Conservation (phyloP, 768 basidiomycete species). For the Leccinum olivaceopallidum region DNA sequence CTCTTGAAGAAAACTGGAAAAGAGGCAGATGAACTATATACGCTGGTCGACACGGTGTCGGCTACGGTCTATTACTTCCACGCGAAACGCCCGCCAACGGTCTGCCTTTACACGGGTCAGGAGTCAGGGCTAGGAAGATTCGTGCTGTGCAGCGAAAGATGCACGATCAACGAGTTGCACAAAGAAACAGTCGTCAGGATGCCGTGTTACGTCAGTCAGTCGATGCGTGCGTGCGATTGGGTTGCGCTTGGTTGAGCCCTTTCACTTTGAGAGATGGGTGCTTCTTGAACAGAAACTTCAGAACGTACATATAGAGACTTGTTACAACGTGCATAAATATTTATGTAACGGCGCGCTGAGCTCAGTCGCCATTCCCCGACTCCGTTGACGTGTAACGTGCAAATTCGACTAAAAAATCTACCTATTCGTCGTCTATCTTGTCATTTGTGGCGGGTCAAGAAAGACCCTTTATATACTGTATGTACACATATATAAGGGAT, state of each 20-base stretch:
- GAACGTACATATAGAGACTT: too few relatives aligned
- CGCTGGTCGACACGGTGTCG: slow-evolving; percentile 26
- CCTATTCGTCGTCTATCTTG: too few relatives aligned
- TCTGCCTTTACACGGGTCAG: slow-evolving; percentile 23
- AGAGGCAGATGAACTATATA: slow-evolving; percentile 18
- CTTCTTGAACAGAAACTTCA: neutral
- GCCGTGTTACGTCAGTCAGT: slow-evolving; percentile 19
- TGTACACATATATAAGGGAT: too few relatives aligned
- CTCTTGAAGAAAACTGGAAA: neutral
- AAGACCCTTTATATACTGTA: too few relatives aligned
- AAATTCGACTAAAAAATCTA: too few relatives aligned
- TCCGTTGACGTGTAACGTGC: too few relatives aligned
- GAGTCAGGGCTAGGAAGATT: slow-evolving; percentile 25
- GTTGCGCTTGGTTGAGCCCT: slow-evolving; percentile 15
- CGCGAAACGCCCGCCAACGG: slow-evolving; percentile 23
- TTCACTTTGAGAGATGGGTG: neutral
- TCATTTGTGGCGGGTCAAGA: too few relatives aligned
- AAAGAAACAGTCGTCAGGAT: slow-evolving; percentile 29
- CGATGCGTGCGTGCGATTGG: slow-evolving; percentile 27
- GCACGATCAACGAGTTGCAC: slow-evolving; percentile 21
- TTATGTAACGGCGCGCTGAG: too few relatives aligned
- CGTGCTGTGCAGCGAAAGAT: slow-evolving; percentile 23
- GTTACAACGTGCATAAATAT: too few relatives aligned
- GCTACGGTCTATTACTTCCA: slow-evolving; percentile 28
- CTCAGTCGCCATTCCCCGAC: too few relatives aligned